phyloP scores from a whole-genome alignment of 495 filamentous ascomycete species.

The Durotheca rogersii region DNA sequence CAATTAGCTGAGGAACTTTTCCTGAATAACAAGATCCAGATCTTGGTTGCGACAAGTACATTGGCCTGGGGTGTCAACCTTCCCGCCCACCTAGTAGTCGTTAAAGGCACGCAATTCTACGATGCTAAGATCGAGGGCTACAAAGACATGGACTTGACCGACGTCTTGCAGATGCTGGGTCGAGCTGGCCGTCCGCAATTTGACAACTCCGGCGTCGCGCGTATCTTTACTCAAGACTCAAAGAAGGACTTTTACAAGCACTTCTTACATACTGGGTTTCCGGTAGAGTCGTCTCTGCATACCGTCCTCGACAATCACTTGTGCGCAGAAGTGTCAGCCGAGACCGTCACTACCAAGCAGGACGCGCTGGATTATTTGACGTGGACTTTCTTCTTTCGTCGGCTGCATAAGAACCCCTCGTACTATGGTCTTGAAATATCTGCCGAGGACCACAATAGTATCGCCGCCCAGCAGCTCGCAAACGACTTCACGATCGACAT shows the following conservation, averaged over 20 bases:
- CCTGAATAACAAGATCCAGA: conserved; percentile 96
- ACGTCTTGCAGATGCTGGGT: conserved; percentile 97
- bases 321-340: conserved; percentile 90
- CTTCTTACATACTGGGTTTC: conserved; percentile 97
- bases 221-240: conserved; percentile 94
- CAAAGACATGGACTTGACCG: conserved; percentile 97
- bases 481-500: conserved; percentile 91
- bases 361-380: conserved; percentile 97
- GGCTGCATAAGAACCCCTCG: conserved; percentile 96
- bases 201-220: conserved; percentile 89
- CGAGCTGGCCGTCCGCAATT: conserved; percentile 96
- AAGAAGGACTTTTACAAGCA: conserved; percentile 99
- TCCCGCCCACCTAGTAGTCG: conserved; percentile 93
- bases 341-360: conserved; percentile 89
- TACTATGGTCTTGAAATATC: conserved; percentile 97
- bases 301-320: conserved; percentile 97
- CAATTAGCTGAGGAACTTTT: conserved; percentile 92
- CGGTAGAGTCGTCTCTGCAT: conserved; percentile 93
- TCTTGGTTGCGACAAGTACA: conserved; percentile 94
- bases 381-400: conserved; percentile 99
- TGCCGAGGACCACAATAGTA: conserved; percentile 87
- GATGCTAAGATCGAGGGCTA: conserved; percentile 98
- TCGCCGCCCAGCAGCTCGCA: conserved; percentile 77
- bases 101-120: conserved; percentile 98
- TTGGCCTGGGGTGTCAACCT: conserved; percentile 98